Conservation (phyloP, 352 stramenopile species). For the Thalassiosira livingstoniorum region DNA sequence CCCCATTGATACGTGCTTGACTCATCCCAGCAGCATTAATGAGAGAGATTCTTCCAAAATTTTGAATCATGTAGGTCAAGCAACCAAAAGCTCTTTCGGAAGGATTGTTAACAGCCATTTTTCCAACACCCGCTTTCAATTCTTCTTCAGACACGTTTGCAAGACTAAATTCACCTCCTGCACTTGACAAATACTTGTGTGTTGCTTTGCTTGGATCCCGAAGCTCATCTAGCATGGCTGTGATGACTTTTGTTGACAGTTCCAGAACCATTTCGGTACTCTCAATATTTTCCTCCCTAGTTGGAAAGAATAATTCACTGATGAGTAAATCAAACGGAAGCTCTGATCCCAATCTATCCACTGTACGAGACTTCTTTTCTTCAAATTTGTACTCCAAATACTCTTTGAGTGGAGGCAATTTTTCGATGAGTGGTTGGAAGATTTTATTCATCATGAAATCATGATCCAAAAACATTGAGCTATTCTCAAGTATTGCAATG, state of each 20-base stretch:
- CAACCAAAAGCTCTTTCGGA: conserved; percentile 18
- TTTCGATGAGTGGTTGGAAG: not conserved
- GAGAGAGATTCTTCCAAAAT: conserved; percentile 12
- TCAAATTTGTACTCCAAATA: conserved; percentile 32
- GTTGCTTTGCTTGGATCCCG: conserved; percentile 29
- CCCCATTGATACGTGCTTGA: not conserved
- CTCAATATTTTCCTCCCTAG: conserved; percentile 4
- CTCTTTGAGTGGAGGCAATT: conserved; percentile 9
- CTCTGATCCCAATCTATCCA: conserved; percentile 7
- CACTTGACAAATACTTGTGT: conserved; percentile 18
- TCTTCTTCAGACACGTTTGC: not conserved
- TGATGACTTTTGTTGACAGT: not conserved
- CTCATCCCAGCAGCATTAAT: conserved; percentile 1
- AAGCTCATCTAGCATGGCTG: conserved; percentile 20
- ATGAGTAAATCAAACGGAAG: not conserved
- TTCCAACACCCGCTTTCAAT: conserved; percentile 5
- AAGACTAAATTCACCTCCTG: not conserved
- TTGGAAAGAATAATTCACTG: conserved; percentile 21
- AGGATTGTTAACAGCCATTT: conserved; percentile 28
- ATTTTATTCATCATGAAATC: conserved; percentile 32
- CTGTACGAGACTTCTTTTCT: conserved; percentile 13
- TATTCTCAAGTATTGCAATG: not conserved
- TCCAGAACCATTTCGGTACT: not conserved
- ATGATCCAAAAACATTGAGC: conserved; percentile 24
- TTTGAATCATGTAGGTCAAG: not conserved